These are phyloP conservation scores for Komagataella populi DNA, from an alignment of 805 yeast species.

Conservation along the genomic window DNA sequence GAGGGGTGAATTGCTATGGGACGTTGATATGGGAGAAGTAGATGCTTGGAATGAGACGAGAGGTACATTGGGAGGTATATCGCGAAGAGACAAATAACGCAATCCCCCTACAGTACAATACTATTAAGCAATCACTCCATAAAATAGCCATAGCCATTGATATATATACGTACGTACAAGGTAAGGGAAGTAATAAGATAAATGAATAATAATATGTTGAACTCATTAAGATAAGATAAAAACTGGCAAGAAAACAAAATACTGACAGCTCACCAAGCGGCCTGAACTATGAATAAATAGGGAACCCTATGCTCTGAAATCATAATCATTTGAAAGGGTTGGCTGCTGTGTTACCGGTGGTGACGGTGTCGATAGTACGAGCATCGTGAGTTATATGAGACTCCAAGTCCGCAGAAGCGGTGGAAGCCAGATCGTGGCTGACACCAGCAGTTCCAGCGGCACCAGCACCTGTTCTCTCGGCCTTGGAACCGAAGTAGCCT, in stretches of 20 bases:
- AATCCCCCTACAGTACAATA: background rate
- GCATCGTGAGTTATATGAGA: slow-evolving; percentile 7
- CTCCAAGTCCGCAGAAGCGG: slow-evolving; percentile 10
- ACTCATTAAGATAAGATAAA: background rate
- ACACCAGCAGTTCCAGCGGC: slow-evolving; percentile 5
- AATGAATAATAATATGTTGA: background rate
- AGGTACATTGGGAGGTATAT: background rate
- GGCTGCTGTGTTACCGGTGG: slow-evolving; percentile 1
- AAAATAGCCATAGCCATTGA: background rate
- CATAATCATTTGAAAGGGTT: slow-evolving; percentile 2
- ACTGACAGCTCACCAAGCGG: background rate
- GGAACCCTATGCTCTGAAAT: background rate
- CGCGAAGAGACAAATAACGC: background rate
- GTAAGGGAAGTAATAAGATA: background rate
- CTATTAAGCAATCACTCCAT: background rate
- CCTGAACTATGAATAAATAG: background rate
- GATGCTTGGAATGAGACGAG: background rate
- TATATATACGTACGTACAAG: background rate
- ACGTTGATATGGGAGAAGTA: background rate
- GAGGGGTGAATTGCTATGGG: background rate
- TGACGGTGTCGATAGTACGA: slow-evolving; percentile 6
- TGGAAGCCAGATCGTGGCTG: slow-evolving; percentile 7
- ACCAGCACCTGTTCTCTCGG: slow-evolving; percentile 5
- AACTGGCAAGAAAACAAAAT: background rate
- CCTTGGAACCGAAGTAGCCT: slow-evolving; percentile 5